phyloP scores from a whole-genome alignment of 2,329 filamentous ascomycete species.

The Cryphonectria parasitica region DNA sequence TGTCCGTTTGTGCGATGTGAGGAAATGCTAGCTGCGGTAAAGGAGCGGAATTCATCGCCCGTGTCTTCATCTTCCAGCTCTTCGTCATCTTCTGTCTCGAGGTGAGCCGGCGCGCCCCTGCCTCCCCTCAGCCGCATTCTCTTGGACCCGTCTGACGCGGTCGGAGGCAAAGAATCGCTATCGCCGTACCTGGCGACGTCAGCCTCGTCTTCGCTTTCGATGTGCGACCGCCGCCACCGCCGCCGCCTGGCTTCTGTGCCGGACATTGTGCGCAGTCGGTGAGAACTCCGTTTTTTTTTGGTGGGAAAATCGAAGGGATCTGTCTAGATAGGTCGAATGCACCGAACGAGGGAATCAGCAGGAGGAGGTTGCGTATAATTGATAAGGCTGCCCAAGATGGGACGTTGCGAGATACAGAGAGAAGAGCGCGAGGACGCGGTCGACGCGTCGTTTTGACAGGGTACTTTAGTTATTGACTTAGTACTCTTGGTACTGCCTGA shows the following conservation, averaged over 20 bases:
- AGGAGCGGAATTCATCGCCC: slow-evolving; percentile 32
- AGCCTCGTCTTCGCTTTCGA: slow-evolving; percentile 45
- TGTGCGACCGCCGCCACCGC: slow-evolving; percentile 48
- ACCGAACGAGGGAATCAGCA: neutral
- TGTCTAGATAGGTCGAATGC: neutral
- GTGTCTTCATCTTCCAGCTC: slow-evolving; percentile 28
- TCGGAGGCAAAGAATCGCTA: slow-evolving; percentile 33
- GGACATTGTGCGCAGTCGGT: slow-evolving; percentile 34
- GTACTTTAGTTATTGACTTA: neutral
- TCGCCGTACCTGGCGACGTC: slow-evolving; percentile 32
- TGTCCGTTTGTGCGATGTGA: slow-evolving; percentile 13
- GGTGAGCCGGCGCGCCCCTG: slow-evolving; percentile 29
- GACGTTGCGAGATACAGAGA: neutral
- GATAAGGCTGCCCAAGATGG: neutral
- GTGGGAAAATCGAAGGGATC: neutral
- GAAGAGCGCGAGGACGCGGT: slow-evolving; percentile 13
- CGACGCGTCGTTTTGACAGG: slow-evolving; percentile 24
- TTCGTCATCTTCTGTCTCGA: slow-evolving; percentile 25
- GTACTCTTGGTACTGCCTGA: neutral
- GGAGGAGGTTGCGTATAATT: neutral
- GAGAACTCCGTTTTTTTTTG: neutral
- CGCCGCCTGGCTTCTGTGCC: slow-evolving; percentile 44
- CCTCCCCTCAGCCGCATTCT: slow-evolving; percentile 39
- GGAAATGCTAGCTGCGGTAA: slow-evolving; percentile 29
- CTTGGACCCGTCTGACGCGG: slow-evolving; percentile 40